These are phyloP conservation scores for Macroventuria anomochaeta DNA, from an alignment of 2,329 filamentous ascomycete species.

Conservation along the genomic window DNA sequence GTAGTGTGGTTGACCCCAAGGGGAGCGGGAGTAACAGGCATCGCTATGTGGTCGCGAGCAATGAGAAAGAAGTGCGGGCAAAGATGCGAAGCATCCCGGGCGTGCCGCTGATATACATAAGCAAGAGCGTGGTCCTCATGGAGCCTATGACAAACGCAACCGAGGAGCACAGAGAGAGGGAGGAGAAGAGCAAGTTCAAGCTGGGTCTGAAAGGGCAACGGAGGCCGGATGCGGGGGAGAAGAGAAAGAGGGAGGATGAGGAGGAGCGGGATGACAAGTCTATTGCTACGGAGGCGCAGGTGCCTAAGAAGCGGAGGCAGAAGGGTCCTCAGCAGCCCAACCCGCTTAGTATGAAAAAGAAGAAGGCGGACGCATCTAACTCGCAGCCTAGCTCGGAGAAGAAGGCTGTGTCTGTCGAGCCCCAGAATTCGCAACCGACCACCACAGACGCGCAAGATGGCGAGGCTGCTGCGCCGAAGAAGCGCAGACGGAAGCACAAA, in stretches of 20 bases:
- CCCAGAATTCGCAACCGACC: slow-evolving; percentile 10
- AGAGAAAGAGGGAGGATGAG: slow-evolving; percentile 55
- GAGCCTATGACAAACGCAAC: slow-evolving; percentile 77
- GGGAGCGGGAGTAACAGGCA: slow-evolving; percentile 74
- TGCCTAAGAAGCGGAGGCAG: slow-evolving; percentile 58
- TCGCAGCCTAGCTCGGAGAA: slow-evolving; percentile 21
- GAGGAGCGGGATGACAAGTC: slow-evolving; percentile 50
- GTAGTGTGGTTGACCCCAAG: slow-evolving; percentile 80
- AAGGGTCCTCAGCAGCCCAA: slow-evolving; percentile 73
- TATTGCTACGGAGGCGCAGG: slow-evolving; percentile 29
- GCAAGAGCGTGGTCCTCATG: slow-evolving; percentile 78
- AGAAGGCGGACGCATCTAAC: slow-evolving; percentile 58
- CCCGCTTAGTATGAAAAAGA: slow-evolving; percentile 73
- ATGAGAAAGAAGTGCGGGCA: slow-evolving; percentile 69
- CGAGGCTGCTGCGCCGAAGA: slow-evolving; percentile 40
- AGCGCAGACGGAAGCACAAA: slow-evolving; percentile 51
- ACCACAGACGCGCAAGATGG: slow-evolving; percentile 25
- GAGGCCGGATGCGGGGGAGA: slow-evolving; percentile 36
- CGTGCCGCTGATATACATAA: slow-evolving; percentile 79
- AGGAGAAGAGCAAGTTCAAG: slow-evolving; percentile 77
- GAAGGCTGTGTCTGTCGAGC: slow-evolving; percentile 20
- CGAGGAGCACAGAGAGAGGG: slow-evolving; percentile 66
- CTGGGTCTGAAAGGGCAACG: slow-evolving; percentile 65
- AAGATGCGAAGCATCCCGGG: slow-evolving; percentile 71
- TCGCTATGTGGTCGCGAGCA: slow-evolving; percentile 78